These are phyloP conservation scores for Hypomyces perniciosus DNA, from an alignment of 2,329 filamentous ascomycete genomes.

Conservation along the genomic window DNA sequence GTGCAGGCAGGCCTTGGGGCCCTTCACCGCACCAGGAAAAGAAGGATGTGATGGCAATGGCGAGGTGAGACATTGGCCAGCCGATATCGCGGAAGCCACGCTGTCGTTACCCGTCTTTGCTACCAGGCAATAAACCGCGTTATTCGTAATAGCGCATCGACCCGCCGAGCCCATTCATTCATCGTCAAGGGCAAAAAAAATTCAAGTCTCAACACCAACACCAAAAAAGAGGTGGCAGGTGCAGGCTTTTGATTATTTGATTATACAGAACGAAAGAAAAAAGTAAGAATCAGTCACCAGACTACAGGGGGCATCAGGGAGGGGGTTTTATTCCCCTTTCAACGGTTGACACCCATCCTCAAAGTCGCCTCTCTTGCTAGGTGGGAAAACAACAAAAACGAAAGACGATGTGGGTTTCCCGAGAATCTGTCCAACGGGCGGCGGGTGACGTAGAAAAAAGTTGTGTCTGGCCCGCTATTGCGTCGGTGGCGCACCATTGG, in stretches of 20 bases:
- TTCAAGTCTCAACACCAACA: not conserved
- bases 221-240: not conserved
- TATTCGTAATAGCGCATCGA: conserved; percentile 3
- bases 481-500: conserved; percentile 25
- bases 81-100: conserved; percentile 6
- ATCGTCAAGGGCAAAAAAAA: not conserved
- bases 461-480: conserved; percentile 12
- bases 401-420: too few species aligned
- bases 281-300: too few species aligned
- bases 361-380: too few species aligned
- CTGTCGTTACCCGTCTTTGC: conserved; percentile 5
- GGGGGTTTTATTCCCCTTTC: too few species aligned
- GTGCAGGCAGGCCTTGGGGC: not conserved
- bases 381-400: too few species aligned
- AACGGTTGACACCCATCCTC: too few species aligned
- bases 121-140: not conserved
- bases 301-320: too few species aligned
- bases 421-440: not conserved
- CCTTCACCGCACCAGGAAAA: conserved; percentile 3
- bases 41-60: not conserved
- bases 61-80: conserved; percentile 2
- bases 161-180: not conserved
- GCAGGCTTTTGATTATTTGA: too few species aligned
- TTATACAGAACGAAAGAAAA: too few species aligned
- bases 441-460: not conserved